Evolutionary conservation across 2,329 filamentous ascomycete species (phyloP).

Genomic region (Rutstroemia sydowiana): DNA sequence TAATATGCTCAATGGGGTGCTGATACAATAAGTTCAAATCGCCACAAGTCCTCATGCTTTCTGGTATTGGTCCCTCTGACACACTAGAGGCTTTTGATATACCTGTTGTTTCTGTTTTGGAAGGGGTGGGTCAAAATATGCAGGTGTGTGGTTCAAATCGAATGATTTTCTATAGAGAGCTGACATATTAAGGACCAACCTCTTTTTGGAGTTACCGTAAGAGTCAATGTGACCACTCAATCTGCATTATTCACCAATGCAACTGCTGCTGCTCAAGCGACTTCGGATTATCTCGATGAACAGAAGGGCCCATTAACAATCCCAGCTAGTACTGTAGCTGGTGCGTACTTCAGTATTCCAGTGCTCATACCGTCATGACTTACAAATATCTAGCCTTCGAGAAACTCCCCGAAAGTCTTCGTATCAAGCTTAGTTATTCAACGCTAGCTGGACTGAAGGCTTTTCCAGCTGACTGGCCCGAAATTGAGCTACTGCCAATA

Average conservation of each 20-base stretch:
- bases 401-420: slow-evolving; percentile 13
- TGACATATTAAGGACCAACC: neutral
- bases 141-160: slow-evolving; percentile 23
- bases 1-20: neutral
- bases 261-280: neutral
- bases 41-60: slow-evolving; percentile 41
- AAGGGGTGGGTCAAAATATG: slow-evolving; percentile 45
- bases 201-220: neutral
- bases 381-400: neutral
- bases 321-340: neutral
- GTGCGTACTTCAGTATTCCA: neutral
- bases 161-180: neutral
- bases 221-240: neutral
- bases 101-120: slow-evolving; percentile 36
- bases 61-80: slow-evolving; percentile 38
- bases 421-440: slow-evolving; percentile 28
- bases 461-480: slow-evolving; percentile 25
- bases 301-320: neutral
- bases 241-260: neutral
- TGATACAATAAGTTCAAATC: neutral
- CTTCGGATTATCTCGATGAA: neutral
- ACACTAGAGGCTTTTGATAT: slow-evolving; percentile 39
- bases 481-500: neutral
- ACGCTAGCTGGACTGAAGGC: slow-evolving; percentile 32
- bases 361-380: neutral